Base-by-base conservation (phyloP, 805 yeast genomes). In the Ogataea chonburiensis region DNA sequence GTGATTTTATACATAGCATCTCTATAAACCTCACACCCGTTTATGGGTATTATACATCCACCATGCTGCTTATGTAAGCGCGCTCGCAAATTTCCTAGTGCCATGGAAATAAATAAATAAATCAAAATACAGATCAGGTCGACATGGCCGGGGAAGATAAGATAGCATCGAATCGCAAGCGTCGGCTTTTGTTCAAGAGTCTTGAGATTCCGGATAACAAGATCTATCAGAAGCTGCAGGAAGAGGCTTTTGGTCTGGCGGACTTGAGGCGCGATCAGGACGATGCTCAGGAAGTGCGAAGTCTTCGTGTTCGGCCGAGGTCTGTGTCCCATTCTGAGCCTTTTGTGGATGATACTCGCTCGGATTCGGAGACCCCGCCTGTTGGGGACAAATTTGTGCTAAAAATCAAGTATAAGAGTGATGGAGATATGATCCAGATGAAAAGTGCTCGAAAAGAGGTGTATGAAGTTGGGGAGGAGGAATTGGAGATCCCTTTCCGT, bases 401-500 rank as follows among this genome's bases (percentile, higher is more conserved):
- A 23, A 40, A 37, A 15, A 33, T 39, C 28, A 36, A 36, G 20
- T 42, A 40, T 29, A 13, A 23, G 21, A 17, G 25, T 5, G 33
- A 26, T 23, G 28, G 31, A 2, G 35, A 37, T 9, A 17, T 30
- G 22, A 16, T 26, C 5, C 24, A 17, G 17, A 21, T 46, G 22
- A 39, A 37, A 16, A 24, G 47, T 19, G 11, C 36, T 9, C 22
- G 27, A 4, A 34, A 32, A 16, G 49, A 38, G 11, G 35, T 36
- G 5, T 24, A 43, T 3, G 55, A 56, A 36, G 58, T 56, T 12
- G 49, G 61, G 31, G 60, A 63, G 40, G 63, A 64, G n/a, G 64
- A 67, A n/a, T 58, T 65, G 30, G 82, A 80, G 37, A 51, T 78
- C 18, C 93, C 94, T 0, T 84, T 73, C 46, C 63, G 81, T 32